Evolutionary conservation across 768 basidiomycete species (phyloP), one percentile per base, ranked within the genome.

Genomic region (Rhizopogon roseolus): DNA sequence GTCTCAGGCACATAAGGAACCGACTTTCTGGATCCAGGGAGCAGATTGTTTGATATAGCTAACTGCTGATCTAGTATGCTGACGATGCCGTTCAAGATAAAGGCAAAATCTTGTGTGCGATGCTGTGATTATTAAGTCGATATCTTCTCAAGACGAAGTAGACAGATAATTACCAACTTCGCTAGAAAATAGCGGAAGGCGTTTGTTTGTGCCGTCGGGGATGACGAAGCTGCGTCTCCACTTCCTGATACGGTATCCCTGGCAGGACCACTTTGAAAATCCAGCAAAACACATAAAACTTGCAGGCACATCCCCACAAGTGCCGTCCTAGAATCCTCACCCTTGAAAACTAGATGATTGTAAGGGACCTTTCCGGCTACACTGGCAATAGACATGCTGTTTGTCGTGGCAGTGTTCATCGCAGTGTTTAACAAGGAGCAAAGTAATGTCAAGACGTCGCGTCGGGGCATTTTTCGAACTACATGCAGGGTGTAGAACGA

Each of bases 381-480:
- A 22, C 81, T 77, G 25, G 81, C 84, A 49, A 91, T 81, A 17
- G 77, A 77, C 43, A 74, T 80, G 41, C 72, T 71, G 42, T 69
- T 77, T 22, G 74, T 68, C 32, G 74, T 75, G 36, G 83, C 69
- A 0, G 86, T 81, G 67, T 87, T 90, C 79, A 91, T 81, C 52
- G 85, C 83, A 9, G 92, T 96, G 66, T 99, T 99, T 55, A 99
- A 74, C 42, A 97, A 73, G 4, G 95, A 98, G 70, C 96, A 99
- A 7, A 99, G 73, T 27, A 98, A 73, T 4, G 95, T 94, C 52
- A 99, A 77, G n/a, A 95, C 86, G 61, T 94, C 81, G 41, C 88
- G 81, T 52, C 93, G 80, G 55, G 86, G 77, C 50, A 84, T 81
- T 67, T 84, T 76, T 68, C 92, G 88, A 9, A 88, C 86, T 44